Base-by-base conservation (phyloP, 2,329 filamentous ascomycete genomes). In the Coniochaeta hoffmannii region DNA sequence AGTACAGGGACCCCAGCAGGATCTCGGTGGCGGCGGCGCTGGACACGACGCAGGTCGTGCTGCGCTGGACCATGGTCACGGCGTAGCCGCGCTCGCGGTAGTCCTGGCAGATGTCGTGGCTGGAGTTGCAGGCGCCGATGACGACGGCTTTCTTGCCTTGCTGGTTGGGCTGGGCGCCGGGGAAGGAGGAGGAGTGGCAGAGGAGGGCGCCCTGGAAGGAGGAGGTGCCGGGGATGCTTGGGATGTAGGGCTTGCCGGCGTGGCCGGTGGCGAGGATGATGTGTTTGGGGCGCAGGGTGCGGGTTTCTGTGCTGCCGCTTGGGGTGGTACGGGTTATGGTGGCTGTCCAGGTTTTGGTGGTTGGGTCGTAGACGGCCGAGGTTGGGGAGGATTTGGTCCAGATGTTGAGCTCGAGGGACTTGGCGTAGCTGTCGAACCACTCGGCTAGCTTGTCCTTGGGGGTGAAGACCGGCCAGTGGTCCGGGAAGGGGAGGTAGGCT, bases 1-100 rank as follows among this genome's bases (percentile, higher is more conserved):
- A 67, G 63, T 77, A 81, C 1, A 82, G 59, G 0, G 76, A 76
- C 50, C 76, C 77, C 6, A 88, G 68, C 1, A 73, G 69, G 22
- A 85, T 76, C 0, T 82, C 73, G 1, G 75, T 70, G 6, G 82
- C 75, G 1, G 77, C 72, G 12, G 76, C 68, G 8, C 80, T 82
- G 0, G 82, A 80, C 0, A 88, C 73, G 3, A 90, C 83, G 54
- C 79, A 81, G 0, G 87, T 89, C 8, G 77, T 80, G 1, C 80
- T 83, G 3, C 87, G 78, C 68, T 90, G 87, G 0, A 90, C 76
- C 67, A 90, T 85, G 0, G 86, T 89, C 1, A 88, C 80, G 2
- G 81, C 73, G 58, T 84, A 85, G 0, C 86, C 87, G 52, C 83
- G 81, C 61, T 88, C 84, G 34, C 80, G 76, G 62, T 78, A 88